Evolutionary conservation across 176 grass and related monocot species (phyloP).

Genomic region (Rhynchospora tenuis): DNA sequence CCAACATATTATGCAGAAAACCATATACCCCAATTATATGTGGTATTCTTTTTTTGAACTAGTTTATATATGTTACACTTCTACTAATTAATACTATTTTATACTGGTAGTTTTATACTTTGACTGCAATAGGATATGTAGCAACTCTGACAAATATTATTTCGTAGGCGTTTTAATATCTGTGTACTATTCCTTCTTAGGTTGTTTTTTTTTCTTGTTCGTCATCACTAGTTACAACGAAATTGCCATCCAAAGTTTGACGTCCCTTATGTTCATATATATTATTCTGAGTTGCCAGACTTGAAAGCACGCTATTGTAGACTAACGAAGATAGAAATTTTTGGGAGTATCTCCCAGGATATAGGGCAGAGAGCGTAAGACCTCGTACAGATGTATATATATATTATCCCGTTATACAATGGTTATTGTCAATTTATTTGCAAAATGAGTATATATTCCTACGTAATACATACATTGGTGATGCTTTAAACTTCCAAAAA

Average conservation of each 20-base stretch:
- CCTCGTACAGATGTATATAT: neutral
- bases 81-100: neutral
- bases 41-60: neutral
- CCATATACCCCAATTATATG: neutral
- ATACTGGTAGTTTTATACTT: neutral
- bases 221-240: neutral
- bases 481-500: neutral
- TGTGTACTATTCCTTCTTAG: neutral
- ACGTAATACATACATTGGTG: neutral
- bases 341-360: slow-evolving; percentile 5
- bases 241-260: neutral
- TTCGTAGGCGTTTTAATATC: too few species aligned
- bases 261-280: too few species aligned
- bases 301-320: neutral
- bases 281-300: neutral
- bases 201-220: neutral
- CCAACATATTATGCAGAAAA: neutral
- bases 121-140: neutral
- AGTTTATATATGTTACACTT: neutral
- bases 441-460: neutral
- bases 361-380: neutral
- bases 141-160: too few species aligned
- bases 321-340: neutral
- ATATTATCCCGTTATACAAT: neutral
- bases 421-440: neutral